A percentile compares a stretch with the other conserved stretches of the same genome.
Conservation (phyloP, 2,329 filamentous ascomycete genomes). For the Fusarium metavorans region DNA sequence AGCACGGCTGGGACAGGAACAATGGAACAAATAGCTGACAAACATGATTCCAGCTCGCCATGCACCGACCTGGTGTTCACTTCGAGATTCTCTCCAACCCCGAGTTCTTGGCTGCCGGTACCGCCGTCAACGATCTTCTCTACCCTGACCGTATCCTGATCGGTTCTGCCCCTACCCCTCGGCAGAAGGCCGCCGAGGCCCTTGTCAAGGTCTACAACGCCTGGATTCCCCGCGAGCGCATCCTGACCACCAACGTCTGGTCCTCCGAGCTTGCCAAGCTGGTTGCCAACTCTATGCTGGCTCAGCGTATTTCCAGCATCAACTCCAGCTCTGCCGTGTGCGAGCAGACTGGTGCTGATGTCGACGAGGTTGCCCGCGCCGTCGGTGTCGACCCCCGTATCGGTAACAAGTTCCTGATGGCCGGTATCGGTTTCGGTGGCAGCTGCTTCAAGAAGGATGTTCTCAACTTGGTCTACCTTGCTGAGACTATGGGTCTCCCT, state of each 20-base stretch:
- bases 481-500: conserved; percentile 74
- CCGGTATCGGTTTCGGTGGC: conserved; percentile 82
- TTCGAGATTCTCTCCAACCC: conserved; percentile 86
- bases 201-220: conserved; percentile 75
- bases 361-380: conserved; percentile 77
- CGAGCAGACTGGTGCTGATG: conserved; percentile 79
- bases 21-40: conserved; percentile 4
- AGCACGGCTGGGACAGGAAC: not conserved
- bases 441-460: conserved; percentile 88
- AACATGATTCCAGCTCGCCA: conserved; percentile 58
- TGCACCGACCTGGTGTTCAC: conserved; percentile 70
- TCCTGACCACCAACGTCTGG: conserved; percentile 80
- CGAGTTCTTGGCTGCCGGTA: conserved; percentile 84
- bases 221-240: conserved; percentile 76
- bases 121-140: conserved; percentile 78
- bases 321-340: conserved; percentile 86
- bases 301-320: conserved; percentile 84
- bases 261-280: conserved; percentile 85
- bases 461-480: conserved; percentile 78
- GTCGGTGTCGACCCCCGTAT: conserved; percentile 79
- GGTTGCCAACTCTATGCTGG: conserved; percentile 83
- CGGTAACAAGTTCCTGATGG: conserved; percentile 78
- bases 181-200: conserved; percentile 72
- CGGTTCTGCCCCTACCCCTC: conserved; percentile 71
- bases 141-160: conserved; percentile 81